Evolutionary conservation across 495 filamentous ascomycete species (phyloP).

Genomic region (Beverwykella pulmonaria): DNA sequence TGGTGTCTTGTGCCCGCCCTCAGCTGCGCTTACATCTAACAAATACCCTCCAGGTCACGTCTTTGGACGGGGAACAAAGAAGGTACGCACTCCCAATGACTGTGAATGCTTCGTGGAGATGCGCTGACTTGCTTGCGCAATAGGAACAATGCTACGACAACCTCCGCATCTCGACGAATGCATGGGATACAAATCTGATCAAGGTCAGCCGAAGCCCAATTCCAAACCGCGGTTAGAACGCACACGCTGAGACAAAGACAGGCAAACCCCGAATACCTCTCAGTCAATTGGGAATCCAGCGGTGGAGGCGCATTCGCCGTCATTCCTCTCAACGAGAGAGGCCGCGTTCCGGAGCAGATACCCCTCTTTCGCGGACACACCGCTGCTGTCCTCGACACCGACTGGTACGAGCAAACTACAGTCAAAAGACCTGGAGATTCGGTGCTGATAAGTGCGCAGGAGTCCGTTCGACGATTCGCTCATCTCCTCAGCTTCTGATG

Average conservation of each 20-base stretch:
- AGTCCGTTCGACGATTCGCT: conserved; percentile 92
- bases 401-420: conserved; percentile 67
- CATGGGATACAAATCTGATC: conserved; percentile 97
- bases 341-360: conserved; percentile 87
- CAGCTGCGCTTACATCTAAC: conserved; percentile 44
- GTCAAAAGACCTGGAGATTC: neutral
- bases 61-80: conserved; percentile 90
- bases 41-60: conserved; percentile 74
- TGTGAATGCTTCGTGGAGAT: neutral
- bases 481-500: conserved; percentile 92
- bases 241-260: conserved; percentile 45
- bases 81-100: conserved; percentile 51
- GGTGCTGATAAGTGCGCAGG: conserved; percentile 55
- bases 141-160: conserved; percentile 96
- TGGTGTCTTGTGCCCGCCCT: conserved; percentile 50
- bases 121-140: conserved; percentile 16
- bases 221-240: neutral
- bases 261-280: conserved; percentile 93
- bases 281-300: conserved; percentile 97
- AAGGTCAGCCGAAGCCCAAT: conserved; percentile 63
- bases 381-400: conserved; percentile 91
- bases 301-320: conserved; percentile 97
- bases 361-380: conserved; percentile 96
- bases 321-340: conserved; percentile 85
- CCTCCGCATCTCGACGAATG: conserved; percentile 89